phyloP scores from a whole-genome alignment of 129 eudicot species.

The Calendula officinalis region DNA sequence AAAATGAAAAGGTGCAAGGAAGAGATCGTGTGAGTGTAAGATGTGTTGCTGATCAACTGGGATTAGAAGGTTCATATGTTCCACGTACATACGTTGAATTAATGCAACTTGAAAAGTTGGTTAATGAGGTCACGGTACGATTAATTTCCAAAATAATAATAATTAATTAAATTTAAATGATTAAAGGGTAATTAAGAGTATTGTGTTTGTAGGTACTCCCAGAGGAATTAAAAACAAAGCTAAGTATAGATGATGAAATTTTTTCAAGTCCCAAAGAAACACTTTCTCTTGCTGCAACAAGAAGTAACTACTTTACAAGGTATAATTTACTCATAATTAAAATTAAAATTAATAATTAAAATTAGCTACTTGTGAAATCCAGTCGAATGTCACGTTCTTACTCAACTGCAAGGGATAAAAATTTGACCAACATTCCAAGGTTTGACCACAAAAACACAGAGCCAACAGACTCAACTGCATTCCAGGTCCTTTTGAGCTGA shows the following conservation, averaged over 20 bases:
- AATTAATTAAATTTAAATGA: no score
- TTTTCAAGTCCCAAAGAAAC: constrained; percentile 68
- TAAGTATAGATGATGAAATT: constrained; percentile 78
- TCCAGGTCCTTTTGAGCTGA: constrained; percentile 41
- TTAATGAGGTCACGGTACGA: constrained; percentile 82
- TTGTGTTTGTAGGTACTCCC: constrained; percentile 68
- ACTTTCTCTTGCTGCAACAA: constrained; percentile 38
- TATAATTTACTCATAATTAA: constrained; percentile 2
- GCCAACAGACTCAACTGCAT: constrained; percentile 38
- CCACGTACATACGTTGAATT: constrained; percentile 96
- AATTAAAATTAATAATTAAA: background rate
- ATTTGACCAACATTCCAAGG: constrained; percentile 39
- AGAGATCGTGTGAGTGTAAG: constrained; percentile 69
- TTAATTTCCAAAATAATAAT: background rate
- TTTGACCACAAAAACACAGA: constrained; percentile 59
- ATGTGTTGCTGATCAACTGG: constrained; percentile 77
- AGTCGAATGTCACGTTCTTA: constrained; percentile 82
- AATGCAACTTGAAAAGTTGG: constrained; percentile 93
- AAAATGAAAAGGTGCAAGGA: constrained; percentile 83
- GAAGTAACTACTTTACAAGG: constrained; percentile 61
- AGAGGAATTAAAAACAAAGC: constrained; percentile 90
- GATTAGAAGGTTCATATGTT: constrained; percentile 73
- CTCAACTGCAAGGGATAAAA: constrained; percentile 61
- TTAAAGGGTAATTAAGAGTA: constrained; percentile 8
- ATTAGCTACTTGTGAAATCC: background rate